These are phyloP conservation scores for Monosporascus sp. DNA, from an alignment of 2,329 filamentous ascomycete genomes.

Conservation along the genomic window DNA sequence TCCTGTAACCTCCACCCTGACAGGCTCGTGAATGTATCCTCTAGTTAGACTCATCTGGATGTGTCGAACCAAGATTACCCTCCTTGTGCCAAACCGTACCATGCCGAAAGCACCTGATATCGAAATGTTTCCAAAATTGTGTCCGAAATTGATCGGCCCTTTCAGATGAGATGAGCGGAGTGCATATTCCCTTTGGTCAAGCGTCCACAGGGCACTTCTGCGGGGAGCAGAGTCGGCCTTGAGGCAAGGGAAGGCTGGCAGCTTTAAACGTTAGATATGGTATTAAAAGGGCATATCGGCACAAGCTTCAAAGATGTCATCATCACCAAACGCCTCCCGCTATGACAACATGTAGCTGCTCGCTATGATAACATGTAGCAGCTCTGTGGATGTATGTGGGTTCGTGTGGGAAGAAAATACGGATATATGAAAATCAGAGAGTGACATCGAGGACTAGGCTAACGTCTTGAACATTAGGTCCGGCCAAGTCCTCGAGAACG, in stretches of 20 bases:
- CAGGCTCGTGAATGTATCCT: not conserved
- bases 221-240: not conserved
- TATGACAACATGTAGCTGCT: constrained; percentile 36
- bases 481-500: constrained; percentile 93
- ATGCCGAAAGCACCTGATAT: not conserved
- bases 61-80: constrained; percentile 1
- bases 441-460: constrained; percentile 94
- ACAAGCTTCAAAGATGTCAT: constrained; percentile 40
- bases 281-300: constrained; percentile 49
- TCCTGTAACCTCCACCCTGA: constrained; percentile 1
- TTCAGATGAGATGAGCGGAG: not conserved
- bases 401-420: constrained; percentile 22
- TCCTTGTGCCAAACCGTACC: not conserved
- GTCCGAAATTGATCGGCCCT: not conserved
- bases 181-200: constrained; percentile 5
- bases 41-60: constrained; percentile 2
- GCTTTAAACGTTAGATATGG: constrained; percentile 33
- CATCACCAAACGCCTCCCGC: constrained; percentile 50
- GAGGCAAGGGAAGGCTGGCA: not conserved
- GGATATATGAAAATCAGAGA: constrained; percentile 45
- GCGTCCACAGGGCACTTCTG: constrained; percentile 6
- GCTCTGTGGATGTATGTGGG: constrained; percentile 24
- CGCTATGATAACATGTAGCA: constrained; percentile 41
- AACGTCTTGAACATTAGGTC: constrained; percentile 84
- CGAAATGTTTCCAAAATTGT: not conserved